A percentile compares a stretch with the other conserved stretches of the same genome.
Conservation (phyloP, 2,329 filamentous ascomycete species). For the Dichotomopilus funicola region DNA sequence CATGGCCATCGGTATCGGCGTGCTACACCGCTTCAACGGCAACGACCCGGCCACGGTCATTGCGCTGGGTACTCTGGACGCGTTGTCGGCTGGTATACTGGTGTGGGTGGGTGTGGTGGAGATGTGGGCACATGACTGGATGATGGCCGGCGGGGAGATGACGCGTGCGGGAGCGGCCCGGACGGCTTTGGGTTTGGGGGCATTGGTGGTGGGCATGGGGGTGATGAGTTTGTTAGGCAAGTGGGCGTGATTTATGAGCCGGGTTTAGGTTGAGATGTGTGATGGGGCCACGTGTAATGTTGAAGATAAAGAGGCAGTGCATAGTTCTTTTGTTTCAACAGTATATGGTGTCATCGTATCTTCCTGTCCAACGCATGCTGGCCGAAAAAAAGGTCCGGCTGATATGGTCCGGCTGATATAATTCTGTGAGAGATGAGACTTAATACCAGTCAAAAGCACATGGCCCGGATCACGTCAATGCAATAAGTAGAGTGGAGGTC, state of each 20-base stretch:
- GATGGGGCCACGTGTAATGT: no score
- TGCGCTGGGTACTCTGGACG: constrained; percentile 67
- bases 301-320: no score
- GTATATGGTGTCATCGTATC: no score
- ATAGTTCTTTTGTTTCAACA: no score
- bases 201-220: constrained; percentile 55
- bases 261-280: no score
- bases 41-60: constrained; percentile 63
- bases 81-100: constrained; percentile 67
- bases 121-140: constrained; percentile 74
- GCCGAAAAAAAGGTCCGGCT: no score
- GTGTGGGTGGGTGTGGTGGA: constrained; percentile 76
- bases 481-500: no score
- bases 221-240: constrained; percentile 69
- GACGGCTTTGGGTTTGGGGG: constrained; percentile 44
- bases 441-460: no score
- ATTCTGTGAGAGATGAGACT: no score
- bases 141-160: constrained; percentile 48
- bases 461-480: no score
- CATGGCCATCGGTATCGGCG: constrained; percentile 74
- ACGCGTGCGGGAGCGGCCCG: constrained; percentile 42
- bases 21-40: constrained; percentile 64
- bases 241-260: constrained; percentile 47
- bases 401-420: no score
- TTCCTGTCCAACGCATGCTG: no score